Evolutionary conservation across 352 stramenopile genomes (phyloP).

Genomic region (Phytophthora meadii): DNA sequence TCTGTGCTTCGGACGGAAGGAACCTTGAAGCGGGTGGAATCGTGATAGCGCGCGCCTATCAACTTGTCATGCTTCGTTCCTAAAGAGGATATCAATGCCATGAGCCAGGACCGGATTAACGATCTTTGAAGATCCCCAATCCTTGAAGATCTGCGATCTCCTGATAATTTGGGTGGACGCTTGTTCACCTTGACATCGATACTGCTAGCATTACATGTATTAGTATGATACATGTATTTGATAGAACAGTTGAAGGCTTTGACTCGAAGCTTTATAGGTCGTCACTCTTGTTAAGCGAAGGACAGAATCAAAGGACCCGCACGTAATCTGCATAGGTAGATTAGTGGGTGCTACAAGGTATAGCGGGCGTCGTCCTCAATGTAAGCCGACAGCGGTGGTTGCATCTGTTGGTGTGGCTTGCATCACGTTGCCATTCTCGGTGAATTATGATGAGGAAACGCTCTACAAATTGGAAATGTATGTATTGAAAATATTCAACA

Average conservation of each 20-base stretch:
- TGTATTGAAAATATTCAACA: no score
- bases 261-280: no score
- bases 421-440: no score
- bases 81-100: background rate
- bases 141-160: no score
- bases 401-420: background rate
- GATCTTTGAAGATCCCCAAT: slow-evolving; percentile 2
- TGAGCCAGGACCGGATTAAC: background rate
- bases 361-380: background rate
- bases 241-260: no score
- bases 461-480: no score
- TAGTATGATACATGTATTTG: no score
- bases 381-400: background rate
- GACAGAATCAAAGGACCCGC: no score
- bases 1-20: slow-evolving; percentile 2
- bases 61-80: background rate
- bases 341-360: background rate
- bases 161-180: background rate
- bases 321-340: background rate
- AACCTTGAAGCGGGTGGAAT: slow-evolving; percentile 31
- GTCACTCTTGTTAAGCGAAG: no score
- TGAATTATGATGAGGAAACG: no score
- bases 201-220: no score
- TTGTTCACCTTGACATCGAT: no score
- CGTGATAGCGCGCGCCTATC: background rate